These are phyloP conservation scores for Voacanga thouarsii DNA, from an alignment of 257 asterid genomes.

Conservation along the genomic window DNA sequence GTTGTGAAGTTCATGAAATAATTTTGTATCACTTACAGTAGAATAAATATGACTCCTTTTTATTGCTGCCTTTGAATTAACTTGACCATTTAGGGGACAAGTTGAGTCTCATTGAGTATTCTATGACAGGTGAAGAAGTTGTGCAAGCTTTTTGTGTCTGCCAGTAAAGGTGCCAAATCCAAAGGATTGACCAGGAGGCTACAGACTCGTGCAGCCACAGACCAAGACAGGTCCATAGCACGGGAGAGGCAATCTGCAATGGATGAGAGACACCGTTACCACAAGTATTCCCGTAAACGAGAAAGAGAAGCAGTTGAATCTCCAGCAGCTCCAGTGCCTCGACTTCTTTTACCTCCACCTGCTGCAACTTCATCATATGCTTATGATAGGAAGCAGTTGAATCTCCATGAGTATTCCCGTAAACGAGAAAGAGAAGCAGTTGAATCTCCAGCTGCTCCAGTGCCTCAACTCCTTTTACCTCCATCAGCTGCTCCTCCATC, in stretches of 20 bases:
- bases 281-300: constrained; percentile 30
- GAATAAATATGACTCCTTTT: neutral
- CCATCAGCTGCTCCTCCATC: constrained; percentile 31
- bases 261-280: constrained; percentile 30
- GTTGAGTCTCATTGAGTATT: constrained; percentile 15
- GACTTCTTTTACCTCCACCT: constrained; percentile 27
- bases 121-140: constrained; percentile 60
- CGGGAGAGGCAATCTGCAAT: constrained; percentile 30
- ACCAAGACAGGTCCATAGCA: constrained; percentile 10
- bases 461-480: constrained; percentile 26
- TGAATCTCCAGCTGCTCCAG: constrained; percentile 24
- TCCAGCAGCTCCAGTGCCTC: constrained; percentile 21
- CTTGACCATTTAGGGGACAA: neutral
- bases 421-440: constrained; percentile 38
- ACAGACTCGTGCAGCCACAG: constrained; percentile 24
- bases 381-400: constrained; percentile 30
- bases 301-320: constrained; percentile 33
- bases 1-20: neutral
- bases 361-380: constrained; percentile 34
- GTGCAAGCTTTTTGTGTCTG: constrained; percentile 54
- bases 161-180: constrained; percentile 34
- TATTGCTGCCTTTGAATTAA: neutral
- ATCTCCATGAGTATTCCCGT: constrained; percentile 17
- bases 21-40: neutral
- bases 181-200: constrained; percentile 24